Evolutionary conservation across 192 early-diverging fungal genomes (phyloP).

Genomic region (Podila epicladia): DNA sequence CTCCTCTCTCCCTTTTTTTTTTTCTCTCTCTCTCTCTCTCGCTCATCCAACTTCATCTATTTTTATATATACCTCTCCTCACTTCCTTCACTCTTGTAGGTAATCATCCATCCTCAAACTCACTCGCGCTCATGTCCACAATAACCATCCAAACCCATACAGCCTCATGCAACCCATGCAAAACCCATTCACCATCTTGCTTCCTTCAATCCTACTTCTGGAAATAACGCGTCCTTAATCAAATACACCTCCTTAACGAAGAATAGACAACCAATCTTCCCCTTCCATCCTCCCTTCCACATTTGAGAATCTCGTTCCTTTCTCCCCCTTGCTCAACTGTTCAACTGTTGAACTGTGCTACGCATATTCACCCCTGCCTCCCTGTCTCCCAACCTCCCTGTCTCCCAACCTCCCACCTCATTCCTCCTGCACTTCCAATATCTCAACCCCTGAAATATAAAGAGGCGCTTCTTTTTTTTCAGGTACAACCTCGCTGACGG

Average conservation of each 20-base stretch:
- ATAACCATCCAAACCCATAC: not conserved
- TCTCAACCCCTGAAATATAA: too few species aligned
- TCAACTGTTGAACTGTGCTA: too few species aligned
- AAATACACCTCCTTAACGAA: not conserved
- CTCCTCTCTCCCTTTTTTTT: not conserved
- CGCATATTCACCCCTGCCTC: too few species aligned
- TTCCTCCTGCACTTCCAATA: too few species aligned
- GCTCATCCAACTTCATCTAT: not conserved
- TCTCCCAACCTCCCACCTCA: too few species aligned
- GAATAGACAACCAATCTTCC: not conserved
- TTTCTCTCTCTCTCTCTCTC: not conserved
- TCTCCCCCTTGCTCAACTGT: not conserved
- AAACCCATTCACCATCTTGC: too few species aligned
- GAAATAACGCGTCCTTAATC: not conserved
- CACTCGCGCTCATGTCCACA: not conserved
- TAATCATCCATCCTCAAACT: not conserved
- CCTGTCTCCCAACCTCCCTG: too few species aligned
- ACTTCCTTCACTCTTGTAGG: not conserved
- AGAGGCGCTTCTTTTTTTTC: too few species aligned
- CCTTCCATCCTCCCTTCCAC: not conserved
- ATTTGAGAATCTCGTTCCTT: not conserved
- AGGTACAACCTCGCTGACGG: too few species aligned
- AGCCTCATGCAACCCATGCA: too few species aligned
- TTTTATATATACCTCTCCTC: too few species aligned
- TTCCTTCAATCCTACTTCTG: not conserved